phyloP scores from a whole-genome alignment of 768 basidiomycete genomes.

The Mycena capillaripes region DNA sequence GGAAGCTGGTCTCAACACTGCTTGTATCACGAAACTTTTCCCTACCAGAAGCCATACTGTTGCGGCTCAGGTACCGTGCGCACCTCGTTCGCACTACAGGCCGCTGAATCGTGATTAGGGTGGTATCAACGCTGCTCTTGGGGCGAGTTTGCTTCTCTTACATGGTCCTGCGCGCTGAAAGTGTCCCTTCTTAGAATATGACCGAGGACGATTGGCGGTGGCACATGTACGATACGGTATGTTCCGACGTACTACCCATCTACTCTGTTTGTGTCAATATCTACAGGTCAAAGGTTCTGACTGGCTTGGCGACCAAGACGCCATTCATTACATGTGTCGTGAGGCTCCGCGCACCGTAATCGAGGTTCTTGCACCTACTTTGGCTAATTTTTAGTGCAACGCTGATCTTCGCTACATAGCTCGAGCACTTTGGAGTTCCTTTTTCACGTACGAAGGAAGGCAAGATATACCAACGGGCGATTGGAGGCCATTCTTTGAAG shows the following conservation, averaged over 20 bases:
- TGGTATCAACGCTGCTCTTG: constrained; percentile 97
- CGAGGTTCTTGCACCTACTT: constrained; percentile 72
- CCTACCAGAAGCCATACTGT: constrained; percentile 99
- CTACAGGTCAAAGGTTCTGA: constrained; percentile 96
- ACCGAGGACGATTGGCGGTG: constrained; percentile 99
- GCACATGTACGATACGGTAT: constrained; percentile 97
- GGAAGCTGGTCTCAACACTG: constrained; percentile 98
- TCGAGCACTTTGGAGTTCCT: constrained; percentile 98
- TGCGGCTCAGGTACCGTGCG: constrained; percentile 85
- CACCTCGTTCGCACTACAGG: constrained; percentile 3
- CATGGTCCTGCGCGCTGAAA: constrained; percentile 18
- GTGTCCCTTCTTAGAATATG: constrained; percentile 79
- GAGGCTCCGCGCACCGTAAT: constrained; percentile 96
- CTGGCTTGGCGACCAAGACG: constrained; percentile 99
- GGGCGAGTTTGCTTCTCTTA: constrained; percentile 64
- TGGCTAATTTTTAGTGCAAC: neutral
- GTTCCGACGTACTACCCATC: constrained; percentile 43
- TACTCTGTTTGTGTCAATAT: constrained; percentile 30
- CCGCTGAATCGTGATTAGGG: constrained; percentile 66
- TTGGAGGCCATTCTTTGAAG: constrained; percentile 97
- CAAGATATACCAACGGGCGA: constrained; percentile 99
- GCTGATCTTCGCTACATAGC: constrained; percentile 59
- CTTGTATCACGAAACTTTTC: constrained; percentile 99
- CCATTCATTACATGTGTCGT: constrained; percentile 99
- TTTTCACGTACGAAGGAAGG: constrained; percentile 99